Conservation (phyloP, 345 rosid species). For the Schrenkiella parvula region DNA sequence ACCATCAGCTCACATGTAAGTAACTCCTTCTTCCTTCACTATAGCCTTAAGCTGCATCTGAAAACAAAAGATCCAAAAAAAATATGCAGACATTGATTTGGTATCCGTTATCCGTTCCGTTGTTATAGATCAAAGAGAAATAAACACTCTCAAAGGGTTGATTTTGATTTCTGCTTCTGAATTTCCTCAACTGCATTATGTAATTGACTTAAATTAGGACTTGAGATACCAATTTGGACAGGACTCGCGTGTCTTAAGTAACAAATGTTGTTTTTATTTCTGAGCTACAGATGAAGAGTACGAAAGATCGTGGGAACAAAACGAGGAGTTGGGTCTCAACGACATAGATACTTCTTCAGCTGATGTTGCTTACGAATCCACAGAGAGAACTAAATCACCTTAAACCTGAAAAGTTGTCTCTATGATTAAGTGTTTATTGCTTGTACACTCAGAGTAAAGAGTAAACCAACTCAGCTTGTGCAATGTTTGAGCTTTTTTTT, state of each 20-base stretch:
- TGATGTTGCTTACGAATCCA: constrained; percentile 60
- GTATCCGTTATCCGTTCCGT: neutral
- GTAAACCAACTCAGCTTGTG: neutral
- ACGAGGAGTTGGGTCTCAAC: constrained; percentile 88
- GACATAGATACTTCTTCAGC: constrained; percentile 89
- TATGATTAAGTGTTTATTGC: neutral
- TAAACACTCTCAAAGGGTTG: neutral
- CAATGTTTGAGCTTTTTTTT: neutral
- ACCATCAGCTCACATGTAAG: constrained; percentile 79
- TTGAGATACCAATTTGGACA: neutral
- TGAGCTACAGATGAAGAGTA: constrained; percentile 65
- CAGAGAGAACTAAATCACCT: neutral
- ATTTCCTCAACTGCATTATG: neutral
- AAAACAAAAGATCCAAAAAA: neutral
- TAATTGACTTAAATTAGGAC: neutral
- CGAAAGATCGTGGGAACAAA: constrained; percentile 88
- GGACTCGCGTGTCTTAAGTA: neutral
- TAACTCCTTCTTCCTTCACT: constrained; percentile 12
- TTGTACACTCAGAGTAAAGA: neutral
- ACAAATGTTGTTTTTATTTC: neutral
- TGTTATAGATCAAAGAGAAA: neutral
- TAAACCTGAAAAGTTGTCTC: neutral
- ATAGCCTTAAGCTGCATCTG: neutral
- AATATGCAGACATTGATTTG: neutral
- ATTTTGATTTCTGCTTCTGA: neutral